Evolutionary conservation across 768 basidiomycete species (phyloP).

Genomic region (Naganishia vishniacii): DNA sequence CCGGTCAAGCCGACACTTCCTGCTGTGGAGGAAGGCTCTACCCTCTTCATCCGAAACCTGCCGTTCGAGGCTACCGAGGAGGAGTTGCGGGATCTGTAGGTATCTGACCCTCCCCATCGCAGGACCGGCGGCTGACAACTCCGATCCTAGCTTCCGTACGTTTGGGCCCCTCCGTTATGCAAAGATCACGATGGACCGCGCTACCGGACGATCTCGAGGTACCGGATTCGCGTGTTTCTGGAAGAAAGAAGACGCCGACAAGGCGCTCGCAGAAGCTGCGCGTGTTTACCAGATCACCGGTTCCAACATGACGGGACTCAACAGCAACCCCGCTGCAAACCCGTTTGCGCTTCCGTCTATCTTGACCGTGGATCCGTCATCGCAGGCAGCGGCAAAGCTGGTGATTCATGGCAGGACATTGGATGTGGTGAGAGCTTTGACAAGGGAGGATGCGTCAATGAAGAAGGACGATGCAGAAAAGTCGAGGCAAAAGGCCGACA

Average conservation of each 20-base stretch:
- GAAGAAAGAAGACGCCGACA: conserved; percentile 83
- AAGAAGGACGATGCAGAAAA: conserved; percentile 77
- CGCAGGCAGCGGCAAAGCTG: conserved; percentile 69
- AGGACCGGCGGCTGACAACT: background rate
- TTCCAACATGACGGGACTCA: conserved; percentile 44
- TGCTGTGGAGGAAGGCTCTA: conserved; percentile 77
- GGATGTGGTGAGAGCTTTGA: conserved; percentile 83
- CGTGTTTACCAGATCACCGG: conserved; percentile 42
- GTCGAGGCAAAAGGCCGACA: conserved; percentile 77
- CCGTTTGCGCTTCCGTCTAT: conserved; percentile 83
- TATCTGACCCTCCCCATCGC: background rate
- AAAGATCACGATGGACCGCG: conserved; percentile 76
- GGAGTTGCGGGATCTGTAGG: conserved; percentile 76
- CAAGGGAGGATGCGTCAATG: conserved; percentile 77
- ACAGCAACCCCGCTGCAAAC: conserved; percentile 53
- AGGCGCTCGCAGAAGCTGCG: conserved; percentile 73
- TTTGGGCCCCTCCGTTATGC: conserved; percentile 93
- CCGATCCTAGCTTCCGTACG: conserved; percentile 65
- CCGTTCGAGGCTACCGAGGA: conserved; percentile 90
- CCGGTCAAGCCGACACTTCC: conserved; percentile 57
- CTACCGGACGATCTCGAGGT: conserved; percentile 79
- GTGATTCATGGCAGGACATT: conserved; percentile 89
- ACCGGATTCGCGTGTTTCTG: conserved; percentile 97
- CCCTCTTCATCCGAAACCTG: conserved; percentile 88
- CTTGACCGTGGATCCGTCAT: conserved; percentile 87